phyloP scores from a whole-genome alignment of 345 rosid genomes.

The Pelargonium nanum region DNA sequence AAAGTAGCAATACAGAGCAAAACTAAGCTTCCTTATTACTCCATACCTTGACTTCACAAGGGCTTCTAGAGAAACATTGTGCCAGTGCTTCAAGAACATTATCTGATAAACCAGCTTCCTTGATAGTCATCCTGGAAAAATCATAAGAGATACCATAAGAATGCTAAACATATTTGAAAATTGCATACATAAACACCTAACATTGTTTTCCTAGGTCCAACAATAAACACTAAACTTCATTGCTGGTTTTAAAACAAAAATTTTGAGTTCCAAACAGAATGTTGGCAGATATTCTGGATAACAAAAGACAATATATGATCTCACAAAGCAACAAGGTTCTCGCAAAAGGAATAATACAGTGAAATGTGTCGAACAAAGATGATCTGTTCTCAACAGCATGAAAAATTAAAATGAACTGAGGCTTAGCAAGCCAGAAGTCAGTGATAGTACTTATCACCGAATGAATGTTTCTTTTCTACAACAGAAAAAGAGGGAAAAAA shows the following conservation, averaged over 20 bases:
- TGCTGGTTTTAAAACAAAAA: background rate
- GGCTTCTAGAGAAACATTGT: constrained; percentile 56
- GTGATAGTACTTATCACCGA: background rate
- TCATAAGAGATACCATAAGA: background rate
- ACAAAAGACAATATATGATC: background rate
- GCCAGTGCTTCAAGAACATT: constrained; percentile 58
- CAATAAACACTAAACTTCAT: background rate
- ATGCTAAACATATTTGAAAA: background rate
- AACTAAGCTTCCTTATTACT: constrained; percentile 1
- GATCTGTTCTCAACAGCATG: background rate
- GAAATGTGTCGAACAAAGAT: background rate
- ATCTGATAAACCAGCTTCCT: constrained; percentile 64
- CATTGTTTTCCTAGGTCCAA: no score
- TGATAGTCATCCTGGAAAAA: constrained; percentile 65
- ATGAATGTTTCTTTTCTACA: background rate
- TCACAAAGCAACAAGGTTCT: no score
- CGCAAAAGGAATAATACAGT: background rate
- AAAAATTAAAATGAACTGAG: background rate
- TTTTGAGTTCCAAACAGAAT: background rate
- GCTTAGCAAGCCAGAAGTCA: background rate
- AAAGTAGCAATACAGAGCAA: constrained; percentile 2
- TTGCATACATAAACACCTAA: background rate
- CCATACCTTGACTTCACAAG: constrained; percentile 75
- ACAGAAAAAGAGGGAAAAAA: no score
- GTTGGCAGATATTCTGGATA: background rate